Base-by-base conservation (phyloP, 768 basidiomycete species). In the Collybiopsis luxurians region DNA sequence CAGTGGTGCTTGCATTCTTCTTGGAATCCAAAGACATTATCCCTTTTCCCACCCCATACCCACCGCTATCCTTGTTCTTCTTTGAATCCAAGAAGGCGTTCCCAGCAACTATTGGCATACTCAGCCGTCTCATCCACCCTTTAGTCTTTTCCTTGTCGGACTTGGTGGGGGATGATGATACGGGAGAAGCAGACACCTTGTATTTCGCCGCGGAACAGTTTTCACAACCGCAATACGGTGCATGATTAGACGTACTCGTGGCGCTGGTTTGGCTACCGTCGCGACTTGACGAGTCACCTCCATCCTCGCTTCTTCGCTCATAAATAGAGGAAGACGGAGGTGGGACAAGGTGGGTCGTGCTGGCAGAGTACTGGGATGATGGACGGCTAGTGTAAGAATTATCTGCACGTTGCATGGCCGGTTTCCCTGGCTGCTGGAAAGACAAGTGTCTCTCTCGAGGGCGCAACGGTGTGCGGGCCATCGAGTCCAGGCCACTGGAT, bases 91-190 rank as follows among this genome's bases (percentile, higher is more conserved):
- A 79, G 64, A 90, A 85, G 34, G 84, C 81, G 45, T 77, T 76
- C 42, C 75, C 75, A 3, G 81, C 81, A n/a, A 81, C 73, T 4
- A 76, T 79, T 1, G 89, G 89, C 86, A 91, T 89, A 62, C 90
- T 91, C 57, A 92, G 66, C 54, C 89, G 75, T 21, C 89, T 74
- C 60, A 91, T 88, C 90, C 90, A 91, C 0, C 87, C 81, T 56
- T 80, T 87, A 9, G 83, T 75, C 62, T 85, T 85, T 53, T 84
- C 80, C 42, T 79, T 65, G 13, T 47, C 47, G 47, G 68, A 61
- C 23, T 53, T 53, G 17, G 39, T 58, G 50, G 46, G 63, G 56
- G 46, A 53, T 17, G 44, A 58, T 2, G 67, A 61, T 11, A 68
- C 61, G 4, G 67, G 57, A 19, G 59, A 40, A 12, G n/a, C n/a